phyloP scores from a whole-genome alignment of 2,329 filamentous ascomycete genomes.

The Diaporthe eres region DNA sequence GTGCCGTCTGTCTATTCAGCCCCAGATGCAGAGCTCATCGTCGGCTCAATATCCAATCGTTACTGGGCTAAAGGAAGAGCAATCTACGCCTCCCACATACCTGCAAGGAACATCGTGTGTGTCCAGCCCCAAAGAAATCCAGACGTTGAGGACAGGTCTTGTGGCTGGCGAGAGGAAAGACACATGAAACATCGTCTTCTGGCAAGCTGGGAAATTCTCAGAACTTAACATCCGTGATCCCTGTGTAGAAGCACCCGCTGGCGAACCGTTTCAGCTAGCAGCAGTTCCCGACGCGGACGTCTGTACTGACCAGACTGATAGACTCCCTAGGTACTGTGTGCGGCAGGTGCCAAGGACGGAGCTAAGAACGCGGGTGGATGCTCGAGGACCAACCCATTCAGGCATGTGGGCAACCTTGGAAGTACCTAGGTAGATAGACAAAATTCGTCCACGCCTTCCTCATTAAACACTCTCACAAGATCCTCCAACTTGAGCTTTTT shows the following conservation, averaged over 20 bases:
- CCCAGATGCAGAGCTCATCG: conserved; percentile 12
- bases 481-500: background rate
- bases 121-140: no score
- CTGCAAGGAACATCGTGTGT: no score
- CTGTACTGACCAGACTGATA: background rate
- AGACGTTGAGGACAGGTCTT: background rate
- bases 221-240: background rate
- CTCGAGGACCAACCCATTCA: conserved; percentile 10
- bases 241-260: background rate
- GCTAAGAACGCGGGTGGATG: conserved; percentile 15
- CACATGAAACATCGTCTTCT: background rate
- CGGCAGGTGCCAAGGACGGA: conserved; percentile 23
- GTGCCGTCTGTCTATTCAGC: conserved; percentile 10
- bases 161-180: background rate
- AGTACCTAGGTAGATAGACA: background rate
- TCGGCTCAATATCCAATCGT: background rate
- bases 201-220: background rate
- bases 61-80: no score
- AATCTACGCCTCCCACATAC: background rate
- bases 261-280: conserved; percentile 14
- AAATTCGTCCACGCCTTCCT: conserved; percentile 14
- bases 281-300: background rate
- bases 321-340: background rate
- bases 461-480: background rate
- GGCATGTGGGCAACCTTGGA: background rate